Evolutionary conservation across 192 early-diverging fungal species (phyloP).

Genomic region (Funneliformis mosseae): DNA sequence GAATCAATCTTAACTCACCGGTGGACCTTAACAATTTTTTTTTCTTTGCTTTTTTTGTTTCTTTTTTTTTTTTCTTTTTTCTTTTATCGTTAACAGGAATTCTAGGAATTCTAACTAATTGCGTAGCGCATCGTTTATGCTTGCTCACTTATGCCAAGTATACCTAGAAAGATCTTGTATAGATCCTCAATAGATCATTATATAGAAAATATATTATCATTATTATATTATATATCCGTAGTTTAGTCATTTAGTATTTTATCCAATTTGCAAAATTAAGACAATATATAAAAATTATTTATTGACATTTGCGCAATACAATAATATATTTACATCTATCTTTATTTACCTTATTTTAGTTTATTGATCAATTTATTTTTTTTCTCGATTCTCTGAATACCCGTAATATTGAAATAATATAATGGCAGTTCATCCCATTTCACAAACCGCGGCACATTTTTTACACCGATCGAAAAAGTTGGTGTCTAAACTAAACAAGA

Average conservation of each 20-base stretch:
- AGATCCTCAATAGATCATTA: constrained; percentile 15
- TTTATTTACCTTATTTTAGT: neutral
- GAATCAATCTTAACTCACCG: neutral
- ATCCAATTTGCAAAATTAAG: constrained; percentile 20
- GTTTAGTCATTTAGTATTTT: constrained; percentile 16
- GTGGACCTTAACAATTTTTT: neutral
- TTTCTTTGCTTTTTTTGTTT: too few species aligned
- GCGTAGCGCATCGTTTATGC: neutral
- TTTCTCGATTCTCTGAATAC: neutral
- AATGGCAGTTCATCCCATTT: constrained; percentile 31
- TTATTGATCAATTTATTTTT: neutral
- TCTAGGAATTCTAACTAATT: neutral
- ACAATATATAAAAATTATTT: constrained; percentile 32
- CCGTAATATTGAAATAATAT: constrained; percentile 4
- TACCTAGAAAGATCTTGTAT: constrained; percentile 5
- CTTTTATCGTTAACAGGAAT: neutral
- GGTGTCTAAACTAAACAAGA: constrained; percentile 46
- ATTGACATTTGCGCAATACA: neutral
- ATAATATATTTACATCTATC: neutral
- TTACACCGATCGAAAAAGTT: constrained; percentile 42
- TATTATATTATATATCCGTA: neutral
- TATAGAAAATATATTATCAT: constrained; percentile 3
- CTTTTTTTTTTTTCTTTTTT: too few species aligned
- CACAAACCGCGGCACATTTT: constrained; percentile 42
- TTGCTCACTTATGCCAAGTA: neutral